Evolutionary conservation across 2,329 filamentous ascomycete species (phyloP).

Genomic region (Ophiobolus disseminans): DNA sequence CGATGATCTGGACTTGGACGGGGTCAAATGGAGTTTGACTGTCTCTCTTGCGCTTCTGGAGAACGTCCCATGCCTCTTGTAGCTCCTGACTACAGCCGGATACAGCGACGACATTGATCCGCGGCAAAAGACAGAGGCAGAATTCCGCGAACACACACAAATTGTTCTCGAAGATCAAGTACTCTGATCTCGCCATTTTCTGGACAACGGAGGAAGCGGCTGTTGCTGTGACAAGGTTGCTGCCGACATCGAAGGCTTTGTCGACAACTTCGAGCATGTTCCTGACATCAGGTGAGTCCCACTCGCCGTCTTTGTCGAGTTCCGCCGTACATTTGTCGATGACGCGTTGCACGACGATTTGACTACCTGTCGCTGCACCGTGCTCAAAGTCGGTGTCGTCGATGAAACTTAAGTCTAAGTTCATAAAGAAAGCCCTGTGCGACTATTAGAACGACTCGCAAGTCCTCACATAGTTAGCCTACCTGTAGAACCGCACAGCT

Average conservation of each 20-base stretch:
- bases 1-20: too few species aligned
- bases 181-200: background rate
- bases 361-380: background rate
- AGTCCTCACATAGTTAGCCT: background rate
- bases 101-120: too few species aligned
- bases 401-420: background rate
- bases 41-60: too few species aligned
- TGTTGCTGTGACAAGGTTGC: background rate
- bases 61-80: too few species aligned
- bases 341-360: background rate
- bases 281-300: background rate
- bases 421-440: background rate
- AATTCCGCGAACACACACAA: background rate
- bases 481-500: background rate
- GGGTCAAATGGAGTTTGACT: too few species aligned
- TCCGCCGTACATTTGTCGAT: background rate
- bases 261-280: background rate
- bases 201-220: background rate
- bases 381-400: background rate
- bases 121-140: too few species aligned
- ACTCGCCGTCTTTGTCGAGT: background rate
- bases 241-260: background rate
- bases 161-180: background rate
- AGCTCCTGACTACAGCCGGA: too few species aligned
- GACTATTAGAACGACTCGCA: background rate